phyloP scores from a whole-genome alignment of 441 rosid genomes.

The Breynia disticha region DNA sequence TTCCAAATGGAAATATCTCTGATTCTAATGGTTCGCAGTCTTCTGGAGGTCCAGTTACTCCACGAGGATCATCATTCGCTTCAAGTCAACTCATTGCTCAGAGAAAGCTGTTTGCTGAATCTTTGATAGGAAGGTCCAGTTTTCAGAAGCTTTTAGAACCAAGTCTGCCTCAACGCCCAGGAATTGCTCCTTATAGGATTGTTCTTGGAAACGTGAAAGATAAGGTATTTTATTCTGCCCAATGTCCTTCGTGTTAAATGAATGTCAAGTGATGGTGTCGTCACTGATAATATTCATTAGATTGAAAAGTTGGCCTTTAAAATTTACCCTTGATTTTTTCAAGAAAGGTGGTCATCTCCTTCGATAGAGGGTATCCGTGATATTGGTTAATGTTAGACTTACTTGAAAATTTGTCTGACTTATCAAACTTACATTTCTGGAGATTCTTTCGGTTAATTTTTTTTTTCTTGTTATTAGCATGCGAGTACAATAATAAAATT shows the following conservation, averaged over 20 bases:
- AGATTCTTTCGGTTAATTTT: too few species aligned
- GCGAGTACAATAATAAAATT: too few species aligned
- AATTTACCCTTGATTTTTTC: not conserved
- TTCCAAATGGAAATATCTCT: slow-evolving; percentile 33
- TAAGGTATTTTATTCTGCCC: slow-evolving; percentile 38
- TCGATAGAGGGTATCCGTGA: not conserved
- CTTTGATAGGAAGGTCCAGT: slow-evolving; percentile 82
- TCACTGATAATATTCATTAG: not conserved
- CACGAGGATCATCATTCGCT: slow-evolving; percentile 41
- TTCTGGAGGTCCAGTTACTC: slow-evolving; percentile 26
- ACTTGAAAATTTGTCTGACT: not conserved
- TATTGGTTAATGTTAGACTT: not conserved
- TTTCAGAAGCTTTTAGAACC: slow-evolving; percentile 94
- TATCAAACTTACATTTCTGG: too few species aligned
- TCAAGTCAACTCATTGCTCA: slow-evolving; percentile 53
- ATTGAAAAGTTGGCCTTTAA: slow-evolving; percentile 1
- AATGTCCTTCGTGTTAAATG: too few species aligned
- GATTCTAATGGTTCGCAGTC: slow-evolving; percentile 37
- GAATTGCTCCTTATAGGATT: slow-evolving; percentile 83
- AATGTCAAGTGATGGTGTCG: not conserved
- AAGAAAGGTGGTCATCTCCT: not conserved
- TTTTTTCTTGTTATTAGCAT: too few species aligned
- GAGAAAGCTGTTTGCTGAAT: slow-evolving; percentile 65
- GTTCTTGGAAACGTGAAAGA: slow-evolving; percentile 88
- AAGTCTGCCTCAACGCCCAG: slow-evolving; percentile 61